Percentiles rank a stretch among this genome's conserved stretches.
Evolutionary conservation across 345 rosid species (phyloP).

Genomic region (Eucalyptus leucophloia): DNA sequence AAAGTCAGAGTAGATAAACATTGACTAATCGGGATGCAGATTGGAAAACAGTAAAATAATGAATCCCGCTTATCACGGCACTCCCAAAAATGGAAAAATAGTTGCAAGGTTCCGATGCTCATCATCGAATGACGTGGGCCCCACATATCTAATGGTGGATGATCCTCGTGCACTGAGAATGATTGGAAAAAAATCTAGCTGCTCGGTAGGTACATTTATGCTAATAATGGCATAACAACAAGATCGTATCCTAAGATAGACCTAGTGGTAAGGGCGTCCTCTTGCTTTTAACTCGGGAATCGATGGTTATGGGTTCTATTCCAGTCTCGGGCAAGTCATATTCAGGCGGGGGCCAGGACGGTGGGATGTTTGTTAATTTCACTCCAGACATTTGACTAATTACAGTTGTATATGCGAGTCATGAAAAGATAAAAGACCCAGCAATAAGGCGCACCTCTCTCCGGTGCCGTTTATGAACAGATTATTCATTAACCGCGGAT

Average conservation of each 20-base stretch:
- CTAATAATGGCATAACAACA: background rate
- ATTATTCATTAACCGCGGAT: conserved; percentile 3
- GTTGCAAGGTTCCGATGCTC: background rate
- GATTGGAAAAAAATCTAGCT: background rate
- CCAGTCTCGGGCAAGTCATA: background rate
- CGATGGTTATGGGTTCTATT: background rate
- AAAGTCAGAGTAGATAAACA: background rate
- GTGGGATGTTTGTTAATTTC: background rate
- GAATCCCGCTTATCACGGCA: background rate
- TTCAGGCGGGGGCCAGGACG: background rate
- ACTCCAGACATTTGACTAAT: background rate
- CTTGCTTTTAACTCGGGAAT: background rate
- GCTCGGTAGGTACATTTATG: background rate
- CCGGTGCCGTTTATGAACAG: background rate
- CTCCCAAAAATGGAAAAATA: background rate
- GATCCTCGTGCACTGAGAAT: background rate
- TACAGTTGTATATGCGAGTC: background rate
- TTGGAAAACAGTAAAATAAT: background rate
- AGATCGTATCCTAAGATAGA: background rate
- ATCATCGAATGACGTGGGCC: background rate
- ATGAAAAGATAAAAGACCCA: background rate
- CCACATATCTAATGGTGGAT: background rate
- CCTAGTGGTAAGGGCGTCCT: background rate
- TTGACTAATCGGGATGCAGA: background rate
- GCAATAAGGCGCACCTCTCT: background rate